Evolutionary conservation across 2,329 filamentous ascomycete genomes (phyloP), one percentile per base, ranked within the genome.

Genomic region (Cytospora paraplurivora): DNA sequence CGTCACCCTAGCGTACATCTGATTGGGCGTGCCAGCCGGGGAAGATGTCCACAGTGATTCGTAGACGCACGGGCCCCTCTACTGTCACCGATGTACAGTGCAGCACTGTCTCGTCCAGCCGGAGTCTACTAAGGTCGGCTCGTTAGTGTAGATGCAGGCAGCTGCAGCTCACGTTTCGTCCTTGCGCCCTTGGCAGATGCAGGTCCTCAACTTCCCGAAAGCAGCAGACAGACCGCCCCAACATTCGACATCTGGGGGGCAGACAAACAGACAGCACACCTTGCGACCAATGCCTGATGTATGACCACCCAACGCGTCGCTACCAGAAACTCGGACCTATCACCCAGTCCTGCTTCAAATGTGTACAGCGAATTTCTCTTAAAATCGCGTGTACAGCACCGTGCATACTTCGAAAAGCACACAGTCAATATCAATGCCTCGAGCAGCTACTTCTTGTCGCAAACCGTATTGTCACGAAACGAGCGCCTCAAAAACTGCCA

Each of bases 361-460:
- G 17, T 49, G 19, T 55, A 34, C 41, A 17, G 55, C 54, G 49
- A n/a, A n/a, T 27, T 17, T 13, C 38, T 3, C 58, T 32, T 38
- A 27, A 34, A 55, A 38, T 32, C 55, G 58, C 64, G 62, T 62
- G 57, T 64, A 41, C 47, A 52, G 38, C 21, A 37, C 59, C 33
- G 62, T 58, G 62, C 49, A 55, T 19, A 19, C 54, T 49, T 41
- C 44, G 41, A 55, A 63, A 49, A 41, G 27, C 63, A 50, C 55
- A 27, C 35, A 19, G 50, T 52, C 53, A 41, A 21, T 35, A 41
- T 37, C 34, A 51, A 62, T 64, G 64, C 21, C 57, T 59, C 17
- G 57, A 35, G 41, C 32, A 54, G 38, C 64, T 41, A 27, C 62
- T 7, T 57, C 44, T 56, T 52, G 64, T 64, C 54, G 57, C 62